A percentile compares a stretch with the other conserved stretches of the same genome.
phyloP scores from a whole-genome alignment of 1,139 yeast species.

The Yamadazyma blattariae region DNA sequence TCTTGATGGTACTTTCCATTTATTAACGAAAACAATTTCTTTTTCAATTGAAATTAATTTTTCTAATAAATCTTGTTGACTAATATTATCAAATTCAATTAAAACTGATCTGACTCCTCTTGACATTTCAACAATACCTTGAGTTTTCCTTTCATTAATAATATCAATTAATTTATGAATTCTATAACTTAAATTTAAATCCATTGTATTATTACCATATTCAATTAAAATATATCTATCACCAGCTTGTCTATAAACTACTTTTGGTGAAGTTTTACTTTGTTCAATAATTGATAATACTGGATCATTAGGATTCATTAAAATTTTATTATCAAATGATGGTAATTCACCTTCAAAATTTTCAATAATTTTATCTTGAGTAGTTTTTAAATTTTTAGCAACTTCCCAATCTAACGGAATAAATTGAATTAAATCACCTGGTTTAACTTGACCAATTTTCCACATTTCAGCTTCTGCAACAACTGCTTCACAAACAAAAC shows the following conservation, averaged over 20 bases:
- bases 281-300: constrained; percentile 51
- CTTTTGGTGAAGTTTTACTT: constrained; percentile 58
- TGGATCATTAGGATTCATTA: constrained; percentile 55
- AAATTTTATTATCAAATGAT: constrained; percentile 22
- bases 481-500: constrained; percentile 95
- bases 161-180: constrained; percentile 77
- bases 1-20: constrained; percentile 86
- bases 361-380: constrained; percentile 57
- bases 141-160: constrained; percentile 61
- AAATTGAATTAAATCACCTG: constrained; percentile 83
- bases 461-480: constrained; percentile 96
- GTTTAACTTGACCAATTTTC: constrained; percentile 97
- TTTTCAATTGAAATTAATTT: constrained; percentile 71
- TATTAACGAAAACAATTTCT: constrained; percentile 66
- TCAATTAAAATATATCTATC: constrained; percentile 89
- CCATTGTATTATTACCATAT: constrained; percentile 86
- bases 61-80: constrained; percentile 60
- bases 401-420: constrained; percentile 68
- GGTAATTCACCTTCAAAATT: constrained; percentile 43
- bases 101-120: constrained; percentile 95
- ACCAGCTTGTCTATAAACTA: constrained; percentile 93
- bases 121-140: constrained; percentile 91
- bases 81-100: constrained; percentile 68
- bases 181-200: constrained; percentile 79
- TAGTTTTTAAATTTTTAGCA: constrained; percentile 61